These are phyloP conservation scores for Dalbergia oliveri DNA, from an alignment of 306 rosid genomes.

Conservation along the genomic window DNA sequence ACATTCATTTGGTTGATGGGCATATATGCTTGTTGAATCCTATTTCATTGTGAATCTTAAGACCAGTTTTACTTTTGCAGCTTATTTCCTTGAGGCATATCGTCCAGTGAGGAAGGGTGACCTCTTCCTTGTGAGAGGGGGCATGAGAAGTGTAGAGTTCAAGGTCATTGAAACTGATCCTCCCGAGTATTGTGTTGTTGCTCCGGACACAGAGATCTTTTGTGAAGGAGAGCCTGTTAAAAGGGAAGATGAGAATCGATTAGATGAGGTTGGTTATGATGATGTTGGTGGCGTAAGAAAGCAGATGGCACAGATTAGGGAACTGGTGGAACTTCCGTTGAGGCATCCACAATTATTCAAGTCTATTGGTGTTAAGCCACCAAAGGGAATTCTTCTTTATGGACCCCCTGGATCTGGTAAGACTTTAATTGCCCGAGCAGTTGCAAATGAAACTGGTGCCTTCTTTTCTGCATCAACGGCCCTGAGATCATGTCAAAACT, in stretches of 20 bases:
- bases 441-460: slow-evolving; percentile 98
- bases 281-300: slow-evolving; percentile 97
- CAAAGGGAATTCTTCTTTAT: slow-evolving; percentile 88
- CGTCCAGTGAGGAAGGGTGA: slow-evolving; percentile 97
- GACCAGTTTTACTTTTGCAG: slow-evolving; percentile 56
- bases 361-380: slow-evolving; percentile 96
- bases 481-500: slow-evolving; percentile 96
- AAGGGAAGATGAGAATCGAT: slow-evolving; percentile 92
- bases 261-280: slow-evolving; percentile 98
- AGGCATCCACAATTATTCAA: slow-evolving; percentile 98
- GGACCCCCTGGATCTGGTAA: slow-evolving; percentile 98
- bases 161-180: slow-evolving; percentile 98
- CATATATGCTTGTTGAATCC: slow-evolving; percentile 3
- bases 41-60: slow-evolving; percentile 25
- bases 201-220: slow-evolving; percentile 97
- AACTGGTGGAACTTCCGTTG: slow-evolving; percentile 86
- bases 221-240: slow-evolving; percentile 95
- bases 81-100: slow-evolving; percentile 93
- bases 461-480: slow-evolving; percentile 98
- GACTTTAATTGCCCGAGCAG: slow-evolving; percentile 92
- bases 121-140: slow-evolving; percentile 93
- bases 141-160: slow-evolving; percentile 98
- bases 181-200: slow-evolving; percentile 93
- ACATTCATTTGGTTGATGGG: not conserved
- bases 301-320: slow-evolving; percentile 98